These are phyloP conservation scores for Microcyclospora tardicrescens DNA, from an alignment of 2,329 filamentous ascomycete species.

Conservation along the genomic window DNA sequence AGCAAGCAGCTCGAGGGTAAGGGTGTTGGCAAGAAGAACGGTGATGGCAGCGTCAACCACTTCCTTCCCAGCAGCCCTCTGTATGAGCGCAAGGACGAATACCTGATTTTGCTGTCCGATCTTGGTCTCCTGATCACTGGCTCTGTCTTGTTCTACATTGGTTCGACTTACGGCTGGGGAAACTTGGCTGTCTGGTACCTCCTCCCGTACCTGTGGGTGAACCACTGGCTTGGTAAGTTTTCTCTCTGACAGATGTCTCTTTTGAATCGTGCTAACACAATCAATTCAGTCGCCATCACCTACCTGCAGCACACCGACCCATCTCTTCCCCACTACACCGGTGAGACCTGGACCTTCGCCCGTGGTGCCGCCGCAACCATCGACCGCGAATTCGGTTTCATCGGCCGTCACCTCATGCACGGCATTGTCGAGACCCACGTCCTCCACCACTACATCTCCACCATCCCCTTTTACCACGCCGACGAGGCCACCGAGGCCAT, in stretches of 20 bases:
- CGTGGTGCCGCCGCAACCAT: conserved; percentile 91
- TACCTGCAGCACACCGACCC: conserved; percentile 97
- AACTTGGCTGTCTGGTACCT: conserved; percentile 95
- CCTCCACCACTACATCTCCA: conserved; percentile 92
- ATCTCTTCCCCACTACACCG: conserved; percentile 80
- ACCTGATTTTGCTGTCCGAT: conserved; percentile 76
- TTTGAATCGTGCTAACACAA: conserved; percentile 1
- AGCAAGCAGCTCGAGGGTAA: conserved; percentile 84
- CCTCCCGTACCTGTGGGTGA: conserved; percentile 90
- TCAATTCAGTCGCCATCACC: conserved; percentile 69
- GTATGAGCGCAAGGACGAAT: conserved; percentile 82
- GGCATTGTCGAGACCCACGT: conserved; percentile 97
- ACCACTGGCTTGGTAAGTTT: conserved; percentile 91
- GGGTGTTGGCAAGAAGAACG: conserved; percentile 84
- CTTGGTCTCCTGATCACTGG: conserved; percentile 54
- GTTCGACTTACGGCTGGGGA: conserved; percentile 64
- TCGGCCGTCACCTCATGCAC: conserved; percentile 81
- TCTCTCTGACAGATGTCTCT: neutral
- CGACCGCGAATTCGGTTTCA: conserved; percentile 92
- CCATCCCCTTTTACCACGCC: conserved; percentile 92
- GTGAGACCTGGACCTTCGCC: conserved; percentile 79
- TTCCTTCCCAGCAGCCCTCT: conserved; percentile 79
- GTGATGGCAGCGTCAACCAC: conserved; percentile 79
- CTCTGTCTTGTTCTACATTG: conserved; percentile 52
- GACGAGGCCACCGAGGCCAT: conserved; percentile 91